These are phyloP conservation scores for Psophocarpus tetragonolobus DNA, from an alignment of 306 rosid species.

Conservation along the genomic window DNA sequence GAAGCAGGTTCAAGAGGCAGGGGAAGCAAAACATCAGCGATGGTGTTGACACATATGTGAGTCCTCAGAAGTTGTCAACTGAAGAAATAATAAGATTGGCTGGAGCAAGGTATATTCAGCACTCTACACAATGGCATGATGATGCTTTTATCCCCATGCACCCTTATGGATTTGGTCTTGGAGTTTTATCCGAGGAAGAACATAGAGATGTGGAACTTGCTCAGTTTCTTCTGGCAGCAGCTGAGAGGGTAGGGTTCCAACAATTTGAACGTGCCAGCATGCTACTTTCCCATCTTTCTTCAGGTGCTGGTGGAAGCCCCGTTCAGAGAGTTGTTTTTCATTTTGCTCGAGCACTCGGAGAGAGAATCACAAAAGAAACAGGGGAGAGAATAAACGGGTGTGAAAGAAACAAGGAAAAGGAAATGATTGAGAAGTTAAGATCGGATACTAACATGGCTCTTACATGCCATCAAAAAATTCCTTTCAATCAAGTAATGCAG, in stretches of 20 bases:
- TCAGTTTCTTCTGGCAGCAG: conserved; percentile 60
- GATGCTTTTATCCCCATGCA: conserved; percentile 39
- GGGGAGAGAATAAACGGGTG: conserved; percentile 24
- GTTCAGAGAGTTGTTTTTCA: conserved; percentile 49
- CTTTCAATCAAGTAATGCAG: conserved; percentile 51
- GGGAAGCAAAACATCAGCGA: conserved; percentile 3
- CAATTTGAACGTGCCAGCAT: conserved; percentile 55
- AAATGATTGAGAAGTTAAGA: not conserved
- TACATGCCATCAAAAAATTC: conserved; percentile 37
- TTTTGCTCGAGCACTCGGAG: conserved; percentile 52
- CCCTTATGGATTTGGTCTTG: conserved; percentile 47
- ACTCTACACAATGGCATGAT: conserved; percentile 41
- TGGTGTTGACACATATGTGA: not conserved
- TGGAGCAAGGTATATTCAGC: conserved; percentile 61
- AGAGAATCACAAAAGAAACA: conserved; percentile 49
- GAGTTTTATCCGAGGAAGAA: conserved; percentile 51
- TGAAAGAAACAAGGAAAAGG: not conserved
- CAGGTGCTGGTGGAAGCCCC: conserved; percentile 29
- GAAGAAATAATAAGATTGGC: conserved; percentile 60
- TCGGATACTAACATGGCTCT: not conserved
- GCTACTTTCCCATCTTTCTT: conserved; percentile 49
- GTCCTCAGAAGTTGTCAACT: conserved; percentile 45
- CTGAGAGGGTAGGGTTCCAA: conserved; percentile 55
- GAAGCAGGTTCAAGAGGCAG: conserved; percentile 43
- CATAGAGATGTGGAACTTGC: conserved; percentile 59